These are phyloP conservation scores for Aspergillus jensenii DNA, from an alignment of 2,329 filamentous ascomycete genomes.

Conservation along the genomic window DNA sequence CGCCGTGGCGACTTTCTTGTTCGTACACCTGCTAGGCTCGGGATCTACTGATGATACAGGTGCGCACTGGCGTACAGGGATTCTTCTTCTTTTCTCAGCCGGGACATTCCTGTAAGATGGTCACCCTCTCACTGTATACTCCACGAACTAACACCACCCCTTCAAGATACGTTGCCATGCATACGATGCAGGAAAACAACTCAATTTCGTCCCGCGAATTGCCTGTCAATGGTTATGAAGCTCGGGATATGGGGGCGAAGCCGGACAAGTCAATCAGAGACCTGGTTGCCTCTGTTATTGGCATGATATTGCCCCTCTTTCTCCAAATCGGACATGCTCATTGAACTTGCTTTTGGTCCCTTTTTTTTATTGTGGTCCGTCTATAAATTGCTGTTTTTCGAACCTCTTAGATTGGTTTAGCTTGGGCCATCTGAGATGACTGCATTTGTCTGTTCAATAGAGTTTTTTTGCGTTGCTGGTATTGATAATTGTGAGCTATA, in stretches of 20 bases:
- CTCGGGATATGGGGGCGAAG: slow-evolving; percentile 33
- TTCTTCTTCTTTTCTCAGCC: slow-evolving; percentile 89
- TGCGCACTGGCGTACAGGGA: slow-evolving; percentile 85
- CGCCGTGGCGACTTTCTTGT: slow-evolving; percentile 77
- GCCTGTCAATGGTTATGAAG: slow-evolving; percentile 45
- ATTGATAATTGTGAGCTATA: not conserved
- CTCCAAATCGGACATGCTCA: slow-evolving; percentile 50
- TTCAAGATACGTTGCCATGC: slow-evolving; percentile 90
- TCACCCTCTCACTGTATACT: not conserved
- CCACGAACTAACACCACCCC: slow-evolving; percentile 5
- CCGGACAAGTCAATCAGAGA: slow-evolving; percentile 46
- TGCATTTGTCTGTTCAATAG: not conserved
- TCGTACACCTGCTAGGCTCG: slow-evolving; percentile 69
- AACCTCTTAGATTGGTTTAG: not conserved
- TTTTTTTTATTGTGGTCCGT: slow-evolving; percentile 9
- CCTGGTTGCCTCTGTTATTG: slow-evolving; percentile 46
- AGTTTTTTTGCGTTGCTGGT: not conserved
- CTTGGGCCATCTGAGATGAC: not conserved
- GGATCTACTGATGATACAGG: slow-evolving; percentile 55
- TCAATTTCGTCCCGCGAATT: slow-evolving; percentile 32
- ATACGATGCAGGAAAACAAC: slow-evolving; percentile 84
- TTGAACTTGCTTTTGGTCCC: slow-evolving; percentile 22
- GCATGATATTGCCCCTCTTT: slow-evolving; percentile 49
- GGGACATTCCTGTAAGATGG: slow-evolving; percentile 88
- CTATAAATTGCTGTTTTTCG: slow-evolving; percentile 16